Base-by-base conservation (phyloP, 2,329 filamentous ascomycete species). In the Coniochaeta sp. region DNA sequence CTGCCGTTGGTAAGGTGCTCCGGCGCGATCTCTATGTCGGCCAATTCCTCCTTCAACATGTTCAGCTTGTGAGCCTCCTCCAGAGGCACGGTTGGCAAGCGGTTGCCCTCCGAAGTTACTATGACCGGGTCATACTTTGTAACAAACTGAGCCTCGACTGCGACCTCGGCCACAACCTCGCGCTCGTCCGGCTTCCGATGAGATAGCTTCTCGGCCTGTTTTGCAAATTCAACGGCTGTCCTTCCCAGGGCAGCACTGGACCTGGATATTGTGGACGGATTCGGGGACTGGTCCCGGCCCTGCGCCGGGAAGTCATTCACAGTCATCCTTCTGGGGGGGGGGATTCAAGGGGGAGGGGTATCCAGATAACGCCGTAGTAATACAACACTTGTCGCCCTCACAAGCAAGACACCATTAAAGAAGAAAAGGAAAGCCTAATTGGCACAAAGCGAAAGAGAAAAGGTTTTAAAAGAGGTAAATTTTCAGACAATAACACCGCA, bases 81-180 rank as follows among this genome's bases (percentile, higher is more conserved):
- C 5, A 91, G 69, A 1, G 89, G 89, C 1, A 92, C 85, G 1
- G 83, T 82, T 0, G 89, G 89, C 6, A 92, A 71, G 43, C 88
- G 78, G 55, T 82, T 80, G 33, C 88, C 89, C 69, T 88, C 83
- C 16, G 81, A 80, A 1, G 88, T 91, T 59, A 87, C 76, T 54
- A 93, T 83, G 17, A 92, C 84, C 0, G 89, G 84, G 70, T 93
- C 89, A 57, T 88, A 84, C 0, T 87, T 82, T 0, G 89, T 93
- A 34, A 88, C 75, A 62, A 82, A 85, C n/a, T 74, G 80, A 33
- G 88, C 88, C 68, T 87, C 79, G 57, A 87, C 75, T 1, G 87
- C 87, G 16, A 85, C 79, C 5, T 77, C 77, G 58, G 74, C 61
- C 57, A 68, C n/a, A n/a, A n/a, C 62, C 17, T 69, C 61, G 66